These are phyloP conservation scores for Pachyrhizus erosus DNA, from an alignment of 306 rosid genomes.

Conservation along the genomic window DNA sequence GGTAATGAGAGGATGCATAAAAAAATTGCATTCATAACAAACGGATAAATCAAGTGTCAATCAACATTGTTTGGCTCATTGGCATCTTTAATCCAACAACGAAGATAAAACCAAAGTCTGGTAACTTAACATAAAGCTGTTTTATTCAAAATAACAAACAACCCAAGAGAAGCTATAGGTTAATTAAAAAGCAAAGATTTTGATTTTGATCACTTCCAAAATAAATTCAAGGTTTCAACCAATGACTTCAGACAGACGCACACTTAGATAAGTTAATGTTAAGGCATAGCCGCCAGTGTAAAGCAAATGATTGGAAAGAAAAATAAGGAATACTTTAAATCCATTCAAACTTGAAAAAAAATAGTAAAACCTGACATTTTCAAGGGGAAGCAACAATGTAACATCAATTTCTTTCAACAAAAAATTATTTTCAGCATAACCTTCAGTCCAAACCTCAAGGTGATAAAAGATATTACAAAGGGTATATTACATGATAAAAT, in stretches of 20 bases:
- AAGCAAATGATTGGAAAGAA: slow-evolving; percentile 6
- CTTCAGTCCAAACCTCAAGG: slow-evolving; percentile 27
- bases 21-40: slow-evolving; percentile 18
- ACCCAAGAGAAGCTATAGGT: neutral
- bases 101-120: neutral
- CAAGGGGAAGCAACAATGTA: neutral
- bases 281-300: neutral
- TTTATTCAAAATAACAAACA: slow-evolving; percentile 32
- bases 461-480: neutral
- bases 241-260: neutral
- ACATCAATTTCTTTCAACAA: slow-evolving; percentile 23
- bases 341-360: neutral
- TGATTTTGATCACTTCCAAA: neutral
- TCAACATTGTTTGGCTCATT: slow-evolving; percentile 1
- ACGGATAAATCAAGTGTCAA: neutral
- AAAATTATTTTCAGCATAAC: slow-evolving; percentile 30
- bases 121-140: neutral
- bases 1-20: slow-evolving; percentile 26
- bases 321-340: slow-evolving; percentile 11
- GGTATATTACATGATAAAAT: no score
- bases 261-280: neutral
- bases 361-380: neutral
- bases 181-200: neutral
- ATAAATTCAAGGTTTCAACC: neutral
- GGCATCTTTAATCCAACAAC: slow-evolving; percentile 7